Conservation (phyloP, 345 rosid genomes). For the Diplotaxis tenuifolia region DNA sequence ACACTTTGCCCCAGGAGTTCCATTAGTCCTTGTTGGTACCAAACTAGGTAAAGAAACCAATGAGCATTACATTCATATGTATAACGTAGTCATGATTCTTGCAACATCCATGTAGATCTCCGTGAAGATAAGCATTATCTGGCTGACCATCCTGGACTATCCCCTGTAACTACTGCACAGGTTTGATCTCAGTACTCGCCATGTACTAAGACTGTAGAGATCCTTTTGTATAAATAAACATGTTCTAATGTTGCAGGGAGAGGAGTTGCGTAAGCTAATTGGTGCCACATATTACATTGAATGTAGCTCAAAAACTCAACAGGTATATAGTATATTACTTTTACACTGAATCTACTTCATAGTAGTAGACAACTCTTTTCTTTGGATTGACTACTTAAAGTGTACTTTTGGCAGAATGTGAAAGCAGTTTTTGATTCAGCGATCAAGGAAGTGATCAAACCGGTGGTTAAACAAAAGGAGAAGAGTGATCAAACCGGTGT, state of each 20-base stretch:
- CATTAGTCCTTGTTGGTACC: slow-evolving; percentile 86
- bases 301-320: slow-evolving; percentile 99
- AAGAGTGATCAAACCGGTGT: slow-evolving; percentile 75
- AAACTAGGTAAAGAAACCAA: slow-evolving; percentile 63
- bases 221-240: not conserved
- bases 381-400: not conserved
- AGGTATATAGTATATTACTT: slow-evolving; percentile 41
- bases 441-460: slow-evolving; percentile 88
- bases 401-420: slow-evolving; percentile 64
- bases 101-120: slow-evolving; percentile 57
- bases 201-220: not conserved
- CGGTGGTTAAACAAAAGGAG: too few relatives aligned
- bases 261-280: slow-evolving; percentile 89
- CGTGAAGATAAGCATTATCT: slow-evolving; percentile 92
- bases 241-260: slow-evolving; percentile 56
- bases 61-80: slow-evolving; percentile 12
- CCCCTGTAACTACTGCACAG: slow-evolving; percentile 91
- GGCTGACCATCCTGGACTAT: slow-evolving; percentile 93
- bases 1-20: slow-evolving; percentile 89
- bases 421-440: slow-evolving; percentile 96
- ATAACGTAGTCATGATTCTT: slow-evolving; percentile 21
- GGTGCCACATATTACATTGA: slow-evolving; percentile 91
- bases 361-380: not conserved
- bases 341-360: not conserved
- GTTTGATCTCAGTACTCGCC: slow-evolving; percentile 35